phyloP scores from a whole-genome alignment of 176 grass and related monocot species.

The Bolboschoenus planiculmis region DNA sequence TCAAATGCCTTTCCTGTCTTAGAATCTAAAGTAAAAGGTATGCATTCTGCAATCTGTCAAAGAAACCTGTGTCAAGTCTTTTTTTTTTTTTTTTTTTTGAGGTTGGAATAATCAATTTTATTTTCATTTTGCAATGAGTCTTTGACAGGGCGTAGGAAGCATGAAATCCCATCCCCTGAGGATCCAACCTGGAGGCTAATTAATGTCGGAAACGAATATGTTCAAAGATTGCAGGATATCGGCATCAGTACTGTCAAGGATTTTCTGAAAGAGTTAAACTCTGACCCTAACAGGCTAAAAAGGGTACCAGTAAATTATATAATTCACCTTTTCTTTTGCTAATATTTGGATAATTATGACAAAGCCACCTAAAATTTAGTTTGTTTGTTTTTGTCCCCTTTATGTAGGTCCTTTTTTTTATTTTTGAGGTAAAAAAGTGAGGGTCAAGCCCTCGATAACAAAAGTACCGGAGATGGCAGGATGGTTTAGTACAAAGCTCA shows the following conservation, averaged over 20 bases:
- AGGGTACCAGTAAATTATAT: background rate
- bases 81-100: background rate
- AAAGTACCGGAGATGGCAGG: background rate
- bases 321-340: background rate
- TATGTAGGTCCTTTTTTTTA: too few species aligned
- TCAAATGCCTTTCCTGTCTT: background rate
- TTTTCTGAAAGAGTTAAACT: background rate
- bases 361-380: background rate
- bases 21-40: conserved; percentile 1
- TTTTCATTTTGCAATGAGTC: background rate
- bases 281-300: background rate
- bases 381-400: too few species aligned
- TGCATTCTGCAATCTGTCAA: background rate
- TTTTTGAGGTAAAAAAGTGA: too few species aligned
- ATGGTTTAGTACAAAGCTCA: background rate
- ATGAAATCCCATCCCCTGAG: background rate
- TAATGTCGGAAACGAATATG: background rate
- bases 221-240: background rate
- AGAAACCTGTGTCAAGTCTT: background rate
- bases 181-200: background rate
- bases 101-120: background rate
- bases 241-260: background rate
- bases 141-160: background rate
- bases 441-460: too few species aligned
- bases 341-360: background rate